phyloP scores from a whole-genome alignment of 2,329 filamentous ascomycete species.

The Cercospora sp. region DNA sequence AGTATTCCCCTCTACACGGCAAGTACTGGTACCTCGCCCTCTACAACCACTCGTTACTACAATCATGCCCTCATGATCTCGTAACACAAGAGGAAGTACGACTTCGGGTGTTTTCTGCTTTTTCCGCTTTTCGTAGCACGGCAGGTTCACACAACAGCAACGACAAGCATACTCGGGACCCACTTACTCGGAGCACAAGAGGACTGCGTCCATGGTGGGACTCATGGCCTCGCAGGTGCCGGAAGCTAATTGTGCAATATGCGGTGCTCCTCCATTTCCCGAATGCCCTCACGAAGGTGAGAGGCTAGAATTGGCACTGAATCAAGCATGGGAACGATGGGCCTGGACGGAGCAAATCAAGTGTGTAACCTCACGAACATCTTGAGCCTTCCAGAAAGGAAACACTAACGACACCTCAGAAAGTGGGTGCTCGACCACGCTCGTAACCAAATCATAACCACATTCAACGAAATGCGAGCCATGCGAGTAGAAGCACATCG shows the following conservation, averaged over 20 bases:
- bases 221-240: constrained; percentile 28
- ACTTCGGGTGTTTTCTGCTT: constrained; percentile 1
- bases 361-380: constrained; percentile 23
- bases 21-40: constrained; percentile 13
- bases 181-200: constrained; percentile 4
- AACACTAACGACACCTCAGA: constrained; percentile 31
- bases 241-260: constrained; percentile 41
- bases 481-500: constrained; percentile 45
- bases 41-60: not conserved
- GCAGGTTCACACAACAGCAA: constrained; percentile 4
- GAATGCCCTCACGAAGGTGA: constrained; percentile 40
- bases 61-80: constrained; percentile 11
- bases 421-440: constrained; percentile 51
- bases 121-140: constrained; percentile 7
- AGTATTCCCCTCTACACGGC: constrained; percentile 13
- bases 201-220: constrained; percentile 24
- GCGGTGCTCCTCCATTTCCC: constrained; percentile 35
- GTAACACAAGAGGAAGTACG: not conserved
- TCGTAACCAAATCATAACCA: constrained; percentile 47
- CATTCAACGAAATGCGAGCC: constrained; percentile 45
- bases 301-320: constrained; percentile 36
- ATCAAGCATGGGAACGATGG: constrained; percentile 38
- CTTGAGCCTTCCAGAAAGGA: not conserved
- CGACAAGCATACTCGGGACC: constrained; percentile 1
- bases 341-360: constrained; percentile 31